Evolutionary conservation across 129 eudicot species (phyloP), one percentile per base, ranked within the genome.

Genomic region (Flaveria trinervia): DNA sequence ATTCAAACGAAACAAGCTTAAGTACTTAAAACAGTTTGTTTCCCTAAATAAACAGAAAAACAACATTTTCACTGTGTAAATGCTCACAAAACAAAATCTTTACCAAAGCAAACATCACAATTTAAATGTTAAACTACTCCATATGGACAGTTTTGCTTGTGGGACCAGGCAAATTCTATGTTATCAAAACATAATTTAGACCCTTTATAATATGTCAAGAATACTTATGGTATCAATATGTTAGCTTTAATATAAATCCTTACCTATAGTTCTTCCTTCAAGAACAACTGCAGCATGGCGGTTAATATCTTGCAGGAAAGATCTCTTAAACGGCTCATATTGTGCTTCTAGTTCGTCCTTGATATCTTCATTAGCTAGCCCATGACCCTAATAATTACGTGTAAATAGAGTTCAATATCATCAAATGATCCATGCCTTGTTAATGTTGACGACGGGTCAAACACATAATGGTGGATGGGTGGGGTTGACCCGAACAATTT

Each of bases 251-350:
- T 18, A 59, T 44, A 50, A 69, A 65, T 64, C 65, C 88, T 85
- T 84, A 87, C 98, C 98, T 67, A 91, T 77, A 74, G 90, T 75
- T 85, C 96, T 89, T 86, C 99, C 99, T 85, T 92, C 96, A 77
- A 95, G 99, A 79, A 95, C 99, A 84, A 95, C 99, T 49, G 97
- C 97, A 50, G 94, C 93, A 85, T 95, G 99, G 41, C 96, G 89
- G 49, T 95, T 95, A 49, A 92, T 89, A 71, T 91, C 88, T 92
- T 91, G 99, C 25, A 85, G 79, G 60, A 95, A 88, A 52, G 93
- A 92, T 75, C 96, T 83, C 78, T 81, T 88, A 69, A 74, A 95
- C 44, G 87, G 86, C 78, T 89, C 96, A 60, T 95, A 95, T 28
- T 84, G 97, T 49, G 96, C 71, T 45, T 95, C 99, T 33, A 88